These are phyloP conservation scores for Tolypocladium endophyticum DNA, from an alignment of 2,329 filamentous ascomycete genomes.

Conservation along the genomic window DNA sequence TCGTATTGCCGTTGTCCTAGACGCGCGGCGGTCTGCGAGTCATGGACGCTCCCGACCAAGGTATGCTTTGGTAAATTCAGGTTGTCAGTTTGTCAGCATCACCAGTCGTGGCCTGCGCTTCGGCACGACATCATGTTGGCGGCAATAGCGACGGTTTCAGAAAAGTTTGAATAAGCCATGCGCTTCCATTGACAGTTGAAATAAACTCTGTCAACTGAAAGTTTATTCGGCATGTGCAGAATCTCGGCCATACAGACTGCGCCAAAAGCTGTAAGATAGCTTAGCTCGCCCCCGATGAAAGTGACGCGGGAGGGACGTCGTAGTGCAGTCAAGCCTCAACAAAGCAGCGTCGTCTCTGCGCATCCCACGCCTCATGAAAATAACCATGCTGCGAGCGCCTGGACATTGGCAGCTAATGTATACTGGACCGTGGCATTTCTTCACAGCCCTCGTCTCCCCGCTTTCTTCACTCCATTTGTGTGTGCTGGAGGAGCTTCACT, in stretches of 20 bases:
- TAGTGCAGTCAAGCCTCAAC: neutral
- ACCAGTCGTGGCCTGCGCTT: too few species aligned
- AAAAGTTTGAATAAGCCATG: too few species aligned
- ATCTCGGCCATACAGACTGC: neutral
- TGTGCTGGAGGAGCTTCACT: neutral
- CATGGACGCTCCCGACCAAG: too few species aligned
- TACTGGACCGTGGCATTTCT: neutral
- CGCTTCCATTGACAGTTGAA: too few species aligned
- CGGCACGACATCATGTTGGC: too few species aligned
- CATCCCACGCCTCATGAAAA: neutral
- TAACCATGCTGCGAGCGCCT: neutral
- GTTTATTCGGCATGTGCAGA: neutral
- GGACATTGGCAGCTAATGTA: neutral
- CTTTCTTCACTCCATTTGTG: neutral
- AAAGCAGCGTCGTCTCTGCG: neutral
- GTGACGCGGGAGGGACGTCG: neutral
- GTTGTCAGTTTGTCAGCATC: too few species aligned
- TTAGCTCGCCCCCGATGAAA: neutral
- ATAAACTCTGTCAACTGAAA: too few species aligned
- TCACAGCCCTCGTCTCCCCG: neutral
- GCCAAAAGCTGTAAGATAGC: neutral
- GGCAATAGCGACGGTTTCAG: too few species aligned
- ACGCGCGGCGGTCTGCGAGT: neutral
- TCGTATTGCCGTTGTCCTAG: too few species aligned
- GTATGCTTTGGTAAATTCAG: too few species aligned